Percentiles rank a stretch among this genome's conserved stretches.
Evolutionary conservation across 176 grass and related monocot genomes (phyloP).

Genomic region (Aegilops bicornis): DNA sequence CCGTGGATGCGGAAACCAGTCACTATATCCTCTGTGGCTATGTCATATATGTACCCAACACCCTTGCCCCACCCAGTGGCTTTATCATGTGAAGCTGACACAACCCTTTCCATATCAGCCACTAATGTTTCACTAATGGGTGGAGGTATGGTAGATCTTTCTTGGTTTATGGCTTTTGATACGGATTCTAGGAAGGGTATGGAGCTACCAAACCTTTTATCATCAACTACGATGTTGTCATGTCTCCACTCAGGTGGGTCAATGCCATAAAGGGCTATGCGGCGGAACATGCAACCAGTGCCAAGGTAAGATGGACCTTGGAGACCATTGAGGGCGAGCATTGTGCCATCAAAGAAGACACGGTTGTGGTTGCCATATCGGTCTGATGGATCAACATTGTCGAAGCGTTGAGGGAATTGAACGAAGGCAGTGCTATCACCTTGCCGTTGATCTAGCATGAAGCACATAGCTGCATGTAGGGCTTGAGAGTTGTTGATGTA

Average conservation of each 20-base stretch:
- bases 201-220: constrained; percentile 20
- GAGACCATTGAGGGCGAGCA: constrained; percentile 78
- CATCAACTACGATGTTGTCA: neutral
- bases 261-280: constrained; percentile 27
- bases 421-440: constrained; percentile 65
- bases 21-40: constrained; percentile 40
- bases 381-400: constrained; percentile 80
- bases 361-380: constrained; percentile 82
- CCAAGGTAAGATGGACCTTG: constrained; percentile 37
- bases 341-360: constrained; percentile 88
- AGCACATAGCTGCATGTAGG: constrained; percentile 30
- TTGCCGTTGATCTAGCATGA: constrained; percentile 26
- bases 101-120: neutral
- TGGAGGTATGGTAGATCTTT: neutral
- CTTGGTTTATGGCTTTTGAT: neutral
- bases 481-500: constrained; percentile 38
- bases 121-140: neutral
- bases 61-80: constrained; percentile 22
- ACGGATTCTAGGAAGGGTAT: neutral
- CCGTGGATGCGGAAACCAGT: constrained; percentile 35
- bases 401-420: constrained; percentile 80
- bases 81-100: constrained; percentile 7
- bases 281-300: constrained; percentile 45
- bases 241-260: constrained; percentile 6
- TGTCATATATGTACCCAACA: constrained; percentile 32